Base-by-base conservation (phyloP, 140 eudicot genomes). In the Ambrosia hybrid region DNA sequence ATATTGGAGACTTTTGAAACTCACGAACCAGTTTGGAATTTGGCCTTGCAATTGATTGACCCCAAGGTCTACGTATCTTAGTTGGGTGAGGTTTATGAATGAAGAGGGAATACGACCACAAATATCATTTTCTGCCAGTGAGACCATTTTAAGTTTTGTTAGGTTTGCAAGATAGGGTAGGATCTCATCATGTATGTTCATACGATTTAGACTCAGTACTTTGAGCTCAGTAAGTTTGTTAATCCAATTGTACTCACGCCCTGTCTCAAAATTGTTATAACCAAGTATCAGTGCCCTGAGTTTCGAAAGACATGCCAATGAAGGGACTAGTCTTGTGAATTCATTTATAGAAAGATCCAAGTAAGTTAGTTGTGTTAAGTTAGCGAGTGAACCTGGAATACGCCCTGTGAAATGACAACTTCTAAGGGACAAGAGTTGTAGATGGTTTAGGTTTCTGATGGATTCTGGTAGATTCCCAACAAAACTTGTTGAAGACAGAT, bases 91-190 rank as follows among this genome's bases (percentile, higher is more conserved):
- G 70, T 84, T 84, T 55, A 30, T 34, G 61, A 77, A 58, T 38
- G 73, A 80, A 9, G 77, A 58, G 51, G 88, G 88, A 39, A 84
- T 51, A 14, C 1, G 26, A 38, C 85, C 88, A 3, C 2, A n/a
- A 41, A 84, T 57, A 5, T 0, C 14, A 67, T 59, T 75, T 13
- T 0, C 0, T 0, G 0, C n/a, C 75, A 33, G 0, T 0, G n/a
- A 0, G 0, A 33, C 4, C 10, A 49, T 34, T 30, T 9, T 30
- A 51, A 82, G 56, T 2, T 14, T 57, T 46, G 88, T 80, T 6
- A 83, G 51, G 75, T 83, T 83, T 16, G 80, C 73, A 21, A 83
- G n/a, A 55, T 26, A 68, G 3, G 71, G n/a, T 9, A 79, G 80
- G 2, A 83, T 62, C n/a, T 68, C 67, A 26, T 65, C 69, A 3